These are phyloP conservation scores for Firmiana major DNA, from an alignment of 345 rosid genomes.

Conservation along the genomic window DNA sequence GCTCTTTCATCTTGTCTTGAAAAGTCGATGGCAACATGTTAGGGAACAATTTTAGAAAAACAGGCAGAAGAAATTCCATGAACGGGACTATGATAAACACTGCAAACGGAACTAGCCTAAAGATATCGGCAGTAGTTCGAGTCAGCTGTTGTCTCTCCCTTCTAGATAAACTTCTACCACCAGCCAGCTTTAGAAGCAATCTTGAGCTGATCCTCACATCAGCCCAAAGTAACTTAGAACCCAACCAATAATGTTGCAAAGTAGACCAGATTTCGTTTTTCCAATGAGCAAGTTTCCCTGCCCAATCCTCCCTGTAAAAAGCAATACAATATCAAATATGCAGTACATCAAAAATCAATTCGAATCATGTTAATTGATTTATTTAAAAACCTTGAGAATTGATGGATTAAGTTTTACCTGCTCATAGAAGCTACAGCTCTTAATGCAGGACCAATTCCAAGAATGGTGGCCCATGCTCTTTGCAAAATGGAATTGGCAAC, in stretches of 20 bases:
- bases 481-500: constrained; percentile 46
- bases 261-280: constrained; percentile 80
- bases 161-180: constrained; percentile 86
- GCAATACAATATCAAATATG: constrained; percentile 13
- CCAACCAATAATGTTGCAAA: constrained; percentile 88
- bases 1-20: constrained; percentile 97
- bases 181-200: constrained; percentile 77
- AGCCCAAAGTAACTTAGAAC: constrained; percentile 84
- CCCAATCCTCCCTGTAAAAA: constrained; percentile 85
- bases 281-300: constrained; percentile 74
- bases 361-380: constrained; percentile 12
- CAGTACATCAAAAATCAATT: constrained; percentile 9
- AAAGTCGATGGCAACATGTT: constrained; percentile 97
- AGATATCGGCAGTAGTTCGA: constrained; percentile 77
- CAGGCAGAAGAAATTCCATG: constrained; percentile 96
- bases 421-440: constrained; percentile 93
- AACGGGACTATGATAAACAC: constrained; percentile 89
- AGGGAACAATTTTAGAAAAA: constrained; percentile 77
- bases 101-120: constrained; percentile 76
- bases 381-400: not conserved
- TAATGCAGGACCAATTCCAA: constrained; percentile 88
- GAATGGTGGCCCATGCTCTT: constrained; percentile 50
- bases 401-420: constrained; percentile 46
- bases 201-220: constrained; percentile 80
- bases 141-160: constrained; percentile 82